Percentiles rank a stretch among this genome's conserved stretches.
These are phyloP conservation scores for Colletotrichum orchidophilum DNA, from an alignment of 2,329 filamentous ascomycete species.

Conservation along the genomic window DNA sequence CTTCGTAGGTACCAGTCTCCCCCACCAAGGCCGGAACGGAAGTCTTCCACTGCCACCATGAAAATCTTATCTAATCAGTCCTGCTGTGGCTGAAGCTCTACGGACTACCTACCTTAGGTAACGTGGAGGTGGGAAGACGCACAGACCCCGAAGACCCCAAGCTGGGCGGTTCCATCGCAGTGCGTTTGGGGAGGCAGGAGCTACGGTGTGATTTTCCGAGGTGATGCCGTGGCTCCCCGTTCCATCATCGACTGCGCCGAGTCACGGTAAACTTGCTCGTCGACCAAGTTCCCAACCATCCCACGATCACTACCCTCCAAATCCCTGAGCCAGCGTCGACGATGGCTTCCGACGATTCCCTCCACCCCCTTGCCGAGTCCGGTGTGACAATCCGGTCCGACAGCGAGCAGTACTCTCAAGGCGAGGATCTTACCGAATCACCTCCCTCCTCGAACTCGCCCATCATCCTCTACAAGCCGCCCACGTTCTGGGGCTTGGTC, in stretches of 20 bases:
- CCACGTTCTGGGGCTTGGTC: constrained; percentile 85
- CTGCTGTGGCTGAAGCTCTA: neutral
- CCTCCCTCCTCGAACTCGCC: constrained; percentile 72
- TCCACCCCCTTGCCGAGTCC: constrained; percentile 70
- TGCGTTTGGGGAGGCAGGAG: neutral
- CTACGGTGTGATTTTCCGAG: constrained; percentile 30
- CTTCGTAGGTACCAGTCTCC: neutral
- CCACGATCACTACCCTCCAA: neutral
- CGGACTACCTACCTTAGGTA: too few species aligned
- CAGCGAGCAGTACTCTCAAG: constrained; percentile 81
- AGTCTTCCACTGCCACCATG: neutral
- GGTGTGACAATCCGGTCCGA: constrained; percentile 83
- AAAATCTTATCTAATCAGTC: neutral
- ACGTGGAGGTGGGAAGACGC: neutral
- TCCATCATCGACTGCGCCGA: constrained; percentile 9
- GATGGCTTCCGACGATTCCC: constrained; percentile 63
- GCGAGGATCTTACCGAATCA: constrained; percentile 69
- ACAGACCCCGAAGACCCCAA: neutral
- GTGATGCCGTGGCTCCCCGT: constrained; percentile 28
- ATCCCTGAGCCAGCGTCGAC: constrained; percentile 21
- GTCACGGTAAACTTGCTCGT: constrained; percentile 22
- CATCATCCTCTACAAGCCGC: constrained; percentile 87
- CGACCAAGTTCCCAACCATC: neutral
- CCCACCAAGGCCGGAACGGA: neutral
- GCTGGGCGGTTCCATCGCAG: neutral